These are phyloP conservation scores for Hansfordia pulvinata DNA, from an alignment of 2,329 filamentous ascomycete genomes.

Conservation along the genomic window DNA sequence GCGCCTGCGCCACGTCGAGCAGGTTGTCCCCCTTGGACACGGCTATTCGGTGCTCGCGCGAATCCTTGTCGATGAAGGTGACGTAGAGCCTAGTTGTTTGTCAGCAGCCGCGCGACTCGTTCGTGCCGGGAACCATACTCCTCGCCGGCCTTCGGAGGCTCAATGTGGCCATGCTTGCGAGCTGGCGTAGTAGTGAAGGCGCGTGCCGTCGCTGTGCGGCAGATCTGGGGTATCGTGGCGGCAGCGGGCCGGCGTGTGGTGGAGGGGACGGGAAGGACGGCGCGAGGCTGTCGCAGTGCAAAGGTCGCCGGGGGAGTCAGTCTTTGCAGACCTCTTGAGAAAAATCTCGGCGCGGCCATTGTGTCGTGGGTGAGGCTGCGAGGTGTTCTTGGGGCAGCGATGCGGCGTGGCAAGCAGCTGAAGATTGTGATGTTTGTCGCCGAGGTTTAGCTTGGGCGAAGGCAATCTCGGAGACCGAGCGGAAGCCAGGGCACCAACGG, in stretches of 20 bases:
- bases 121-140: conserved; percentile 46
- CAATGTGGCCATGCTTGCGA: conserved; percentile 63
- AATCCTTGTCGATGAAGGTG: conserved; percentile 90
- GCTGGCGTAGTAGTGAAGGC: conserved; percentile 52
- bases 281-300: no score
- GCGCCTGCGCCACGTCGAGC: conserved; percentile 83
- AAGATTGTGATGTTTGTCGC: no score
- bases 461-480: no score
- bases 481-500: no score
- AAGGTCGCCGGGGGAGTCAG: no score
- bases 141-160: conserved; percentile 77
- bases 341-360: no score
- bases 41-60: conserved; percentile 58
- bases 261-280: neutral
- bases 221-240: conserved; percentile 1
- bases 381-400: no score
- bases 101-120: conserved; percentile 5
- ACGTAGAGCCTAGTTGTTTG: conserved; percentile 54
- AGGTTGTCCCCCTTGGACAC: conserved; percentile 84
- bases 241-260: neutral
- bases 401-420: no score
- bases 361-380: no score
- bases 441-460: no score
- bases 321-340: no score
- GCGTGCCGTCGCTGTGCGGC: conserved; percentile 16